Evolutionary conservation across 2,329 filamentous ascomycete genomes (phyloP).

Genomic region (Paraconiothyrium sp.): DNA sequence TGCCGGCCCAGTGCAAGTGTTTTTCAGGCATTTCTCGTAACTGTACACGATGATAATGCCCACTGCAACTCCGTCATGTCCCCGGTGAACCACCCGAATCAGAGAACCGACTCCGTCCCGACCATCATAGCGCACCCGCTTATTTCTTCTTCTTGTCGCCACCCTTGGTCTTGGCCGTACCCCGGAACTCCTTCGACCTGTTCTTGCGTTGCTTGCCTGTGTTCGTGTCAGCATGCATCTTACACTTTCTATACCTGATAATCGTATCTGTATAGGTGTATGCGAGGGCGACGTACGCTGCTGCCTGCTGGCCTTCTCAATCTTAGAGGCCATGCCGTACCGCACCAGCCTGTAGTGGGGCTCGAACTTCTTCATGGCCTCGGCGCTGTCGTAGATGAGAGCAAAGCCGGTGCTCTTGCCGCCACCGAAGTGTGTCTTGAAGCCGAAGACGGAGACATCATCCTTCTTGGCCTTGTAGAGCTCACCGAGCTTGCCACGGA

Average conservation of each 20-base stretch:
- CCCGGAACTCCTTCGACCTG: slow-evolving; percentile 97
- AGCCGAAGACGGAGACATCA: slow-evolving; percentile 96
- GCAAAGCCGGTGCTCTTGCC: slow-evolving; percentile 99
- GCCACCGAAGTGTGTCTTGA: slow-evolving; percentile 98
- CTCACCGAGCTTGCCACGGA: slow-evolving; percentile 91
- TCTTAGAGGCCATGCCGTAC: slow-evolving; percentile 90
- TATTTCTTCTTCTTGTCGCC: slow-evolving; percentile 81
- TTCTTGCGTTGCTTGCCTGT: slow-evolving; percentile 99
- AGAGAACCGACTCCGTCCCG: slow-evolving; percentile 44
- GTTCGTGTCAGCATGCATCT: slow-evolving; percentile 41
- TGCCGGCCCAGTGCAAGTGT: slow-evolving; percentile 48
- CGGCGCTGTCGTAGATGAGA: slow-evolving; percentile 96
- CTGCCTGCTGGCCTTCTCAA: slow-evolving; percentile 97
- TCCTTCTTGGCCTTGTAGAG: slow-evolving; percentile 99
- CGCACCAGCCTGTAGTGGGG: slow-evolving; percentile 96
- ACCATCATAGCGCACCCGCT: slow-evolving; percentile 43
- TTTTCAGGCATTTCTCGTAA: slow-evolving; percentile 51
- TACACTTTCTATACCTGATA: slow-evolving; percentile 20
- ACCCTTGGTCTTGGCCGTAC: slow-evolving; percentile 98
- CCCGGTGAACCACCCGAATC: slow-evolving; percentile 44
- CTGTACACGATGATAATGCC: slow-evolving; percentile 50
- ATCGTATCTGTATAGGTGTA: slow-evolving; percentile 16
- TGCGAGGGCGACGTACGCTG: slow-evolving; percentile 79
- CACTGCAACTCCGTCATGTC: slow-evolving; percentile 45
- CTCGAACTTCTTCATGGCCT: slow-evolving; percentile 99